Base-by-base conservation (phyloP, 768 basidiomycete genomes). In the Lactarius evosmus region DNA sequence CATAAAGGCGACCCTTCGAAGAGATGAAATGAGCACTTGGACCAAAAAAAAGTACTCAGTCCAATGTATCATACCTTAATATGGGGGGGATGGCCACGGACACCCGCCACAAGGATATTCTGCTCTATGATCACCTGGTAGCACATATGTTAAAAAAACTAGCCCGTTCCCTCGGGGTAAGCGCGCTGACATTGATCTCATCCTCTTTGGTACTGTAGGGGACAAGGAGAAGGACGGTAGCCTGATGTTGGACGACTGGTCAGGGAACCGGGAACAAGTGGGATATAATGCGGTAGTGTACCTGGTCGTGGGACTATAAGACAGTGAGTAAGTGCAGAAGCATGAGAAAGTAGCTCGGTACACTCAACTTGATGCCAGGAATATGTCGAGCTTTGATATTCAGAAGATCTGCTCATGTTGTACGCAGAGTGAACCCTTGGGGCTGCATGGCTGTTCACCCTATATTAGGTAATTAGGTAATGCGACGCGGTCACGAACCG, bases 241-340 rank as follows among this genome's bases (percentile, higher is more conserved):
- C 90, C 89, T 92, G 44, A 56, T 54, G 56, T 65, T 62, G 56
- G 62, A 65, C 62, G 30, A 56, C 56, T 60, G 60, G 71, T 67
- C 52, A 67, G 70, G 60, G 69, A 58, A 67, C 50, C 67, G 56
- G 50, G 65, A 63, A 29, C 34, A n/a, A 40, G 46, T 56, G 36
- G 52, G 33, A 33, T 12, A n/a, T 7, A 46, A 59, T 14, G 22
- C 14, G 22, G 53, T 14, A 53, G 69, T 65, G 66, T 78, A 86
- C 91, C 85, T 93, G 91, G 81, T 93, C 91, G 82, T 93, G 91
- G 66, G 91, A 91, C 91, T 93, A 55, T 44, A 29, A 32, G 41
- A 67, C 44, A 44, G 52, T 58, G 60, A 61, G 36, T 52, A 49
- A 67, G 46, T 38, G 60, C 30, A 7, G 33, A 33, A 17, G 19